Conservation (phyloP, 345 rosid genomes). For the Gossypium turneri region DNA sequence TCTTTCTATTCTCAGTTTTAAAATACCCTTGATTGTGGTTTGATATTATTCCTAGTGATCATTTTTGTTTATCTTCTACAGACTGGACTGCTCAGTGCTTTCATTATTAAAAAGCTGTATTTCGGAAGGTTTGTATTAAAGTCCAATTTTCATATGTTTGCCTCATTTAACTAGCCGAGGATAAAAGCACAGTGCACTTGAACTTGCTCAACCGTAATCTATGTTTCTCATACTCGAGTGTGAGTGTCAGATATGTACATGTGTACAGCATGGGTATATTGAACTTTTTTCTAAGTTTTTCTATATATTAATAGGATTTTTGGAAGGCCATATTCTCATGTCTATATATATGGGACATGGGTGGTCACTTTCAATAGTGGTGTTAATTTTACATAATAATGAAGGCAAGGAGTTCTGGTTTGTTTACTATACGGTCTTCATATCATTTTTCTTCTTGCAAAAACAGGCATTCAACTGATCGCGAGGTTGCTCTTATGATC, state of each 20-base stretch:
- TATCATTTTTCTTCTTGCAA: conserved; percentile 17
- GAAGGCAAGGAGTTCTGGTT: too few species aligned
- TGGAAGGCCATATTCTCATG: not conserved
- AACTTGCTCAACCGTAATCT: not conserved
- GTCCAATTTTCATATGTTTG: not conserved
- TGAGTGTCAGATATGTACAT: not conserved
- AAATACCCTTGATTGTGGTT: not conserved
- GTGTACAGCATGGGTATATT: not conserved
- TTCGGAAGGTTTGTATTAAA: conserved; percentile 67
- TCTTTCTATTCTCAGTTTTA: not conserved
- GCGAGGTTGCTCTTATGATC: conserved; percentile 96
- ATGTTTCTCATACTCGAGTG: not conserved
- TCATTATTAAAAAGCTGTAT: conserved; percentile 71
- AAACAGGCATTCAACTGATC: conserved; percentile 80
- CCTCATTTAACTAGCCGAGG: not conserved
- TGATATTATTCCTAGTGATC: not conserved
- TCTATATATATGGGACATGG: not conserved
- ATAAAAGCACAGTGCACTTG: not conserved
- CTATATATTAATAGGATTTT: not conserved
- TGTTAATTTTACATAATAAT: too few species aligned
- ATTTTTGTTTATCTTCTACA: conserved; percentile 30
- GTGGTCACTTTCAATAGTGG: too few species aligned
- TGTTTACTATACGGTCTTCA: not conserved
- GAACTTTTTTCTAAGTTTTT: not conserved
- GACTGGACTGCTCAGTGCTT: conserved; percentile 94